These are phyloP conservation scores for Endoconidiophora laricicola DNA, from an alignment of 2,329 filamentous ascomycete species.

Conservation along the genomic window DNA sequence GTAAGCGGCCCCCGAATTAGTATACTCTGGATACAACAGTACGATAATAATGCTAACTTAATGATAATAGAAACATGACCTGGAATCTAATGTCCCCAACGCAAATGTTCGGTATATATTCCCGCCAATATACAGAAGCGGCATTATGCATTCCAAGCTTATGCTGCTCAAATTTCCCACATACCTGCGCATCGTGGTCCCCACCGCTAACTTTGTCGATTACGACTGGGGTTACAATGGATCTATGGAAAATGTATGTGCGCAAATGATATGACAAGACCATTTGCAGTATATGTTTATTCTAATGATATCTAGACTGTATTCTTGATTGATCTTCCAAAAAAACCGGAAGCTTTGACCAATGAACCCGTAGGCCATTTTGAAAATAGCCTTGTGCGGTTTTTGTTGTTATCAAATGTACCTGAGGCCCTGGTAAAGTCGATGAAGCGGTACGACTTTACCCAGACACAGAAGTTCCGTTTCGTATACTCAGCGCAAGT, in stretches of 20 bases:
- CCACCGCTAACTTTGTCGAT: constrained; percentile 69
- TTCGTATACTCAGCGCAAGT: constrained; percentile 76
- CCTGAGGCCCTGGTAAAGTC: constrained; percentile 48
- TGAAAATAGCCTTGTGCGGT: constrained; percentile 51
- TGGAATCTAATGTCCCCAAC: constrained; percentile 32
- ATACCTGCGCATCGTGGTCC: constrained; percentile 65
- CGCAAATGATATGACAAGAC: not conserved
- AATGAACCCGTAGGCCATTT: constrained; percentile 31
- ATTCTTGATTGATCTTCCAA: constrained; percentile 84
- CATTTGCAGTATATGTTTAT: not conserved
- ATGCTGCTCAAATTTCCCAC: constrained; percentile 67
- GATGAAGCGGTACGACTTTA: constrained; percentile 67
- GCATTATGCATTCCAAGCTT: constrained; percentile 85
- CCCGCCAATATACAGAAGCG: constrained; percentile 57
- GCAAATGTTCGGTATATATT: constrained; percentile 56
- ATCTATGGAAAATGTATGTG: constrained; percentile 62
- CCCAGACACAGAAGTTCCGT: constrained; percentile 49
- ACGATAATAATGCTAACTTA: not conserved
- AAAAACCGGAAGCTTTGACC: constrained; percentile 17
- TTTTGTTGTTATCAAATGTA: constrained; percentile 50
- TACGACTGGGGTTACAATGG: constrained; percentile 85
- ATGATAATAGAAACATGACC: constrained; percentile 28
- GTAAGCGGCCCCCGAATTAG: constrained; percentile 22
- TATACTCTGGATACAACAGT: not conserved
- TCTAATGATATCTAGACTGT: constrained; percentile 37